Base-by-base conservation (phyloP, 306 rosid species). In the Styphnolobium japonicum region DNA sequence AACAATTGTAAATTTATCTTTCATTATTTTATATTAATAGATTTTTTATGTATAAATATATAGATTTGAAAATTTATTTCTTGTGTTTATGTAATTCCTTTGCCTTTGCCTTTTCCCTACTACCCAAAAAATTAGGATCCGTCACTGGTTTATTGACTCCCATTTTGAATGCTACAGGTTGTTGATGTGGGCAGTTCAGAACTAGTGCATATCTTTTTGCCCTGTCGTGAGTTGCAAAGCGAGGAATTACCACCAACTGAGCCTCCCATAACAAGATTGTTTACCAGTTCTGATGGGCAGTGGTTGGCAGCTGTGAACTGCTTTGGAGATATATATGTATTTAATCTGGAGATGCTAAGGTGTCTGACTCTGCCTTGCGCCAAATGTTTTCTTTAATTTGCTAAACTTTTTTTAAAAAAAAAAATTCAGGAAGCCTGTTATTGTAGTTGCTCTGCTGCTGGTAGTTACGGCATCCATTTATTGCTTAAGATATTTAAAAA, bases 301-400 rank as follows among this genome's bases (percentile, higher is more conserved):
- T 96, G 99, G 99, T 74, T 96, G 86, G 97, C 98, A 7, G 96
- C 99, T n/a, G 89, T 93, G 77, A 96, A 96, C 86, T 93, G 98
- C 85, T 90, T 93, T 86, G 99, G 99, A 68, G 99, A 95, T 85
- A 70, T 93, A 63, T 95, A 93, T 70, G 62, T 95, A 75, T 95
- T 95, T 82, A 93, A 95, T 81, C 80, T 95, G 81, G 98, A 95
- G 85, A 87, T 62, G 71, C 84, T 72, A 78, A 95, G 98, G 99
- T 95, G 29, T n/a, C n/a, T n/a, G n/a, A n/a, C n/a, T n/a, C n/a
- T n/a, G n/a, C n/a, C n/a, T n/a, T n/a, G n/a, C n/a, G n/a, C n/a
- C n/a, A n/a, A n/a, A n/a, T n/a, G n/a, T 49, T 31, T 39, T 69
- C 39, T 43, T 64, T 66, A 23, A 43, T 68, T 53, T 19, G 8